Conservation (phyloP, 768 basidiomycete species). For the Leccinum fibrillosum region DNA sequence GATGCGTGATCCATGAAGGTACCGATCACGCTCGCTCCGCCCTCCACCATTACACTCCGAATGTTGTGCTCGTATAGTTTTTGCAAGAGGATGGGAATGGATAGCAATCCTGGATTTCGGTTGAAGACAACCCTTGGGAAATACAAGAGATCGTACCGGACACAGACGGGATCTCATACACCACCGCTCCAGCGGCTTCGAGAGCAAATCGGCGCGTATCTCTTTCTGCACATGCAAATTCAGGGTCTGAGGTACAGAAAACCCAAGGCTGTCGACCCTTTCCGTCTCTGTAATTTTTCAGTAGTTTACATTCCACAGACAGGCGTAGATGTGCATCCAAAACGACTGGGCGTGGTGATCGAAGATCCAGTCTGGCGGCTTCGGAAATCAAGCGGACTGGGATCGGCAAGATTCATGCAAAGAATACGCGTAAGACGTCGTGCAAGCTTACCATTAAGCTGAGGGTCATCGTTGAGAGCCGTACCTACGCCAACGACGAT, state of each 20-base stretch:
- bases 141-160: conserved; percentile 32
- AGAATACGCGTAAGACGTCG: background rate
- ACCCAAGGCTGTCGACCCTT: conserved; percentile 73
- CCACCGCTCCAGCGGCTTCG: conserved; percentile 61
- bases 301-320: conserved; percentile 61
- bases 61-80: conserved; percentile 57
- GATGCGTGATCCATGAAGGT: conserved; percentile 34
- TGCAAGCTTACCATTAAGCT: conserved; percentile 76
- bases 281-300: conserved; percentile 58
- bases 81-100: conserved; percentile 48
- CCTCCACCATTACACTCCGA: conserved; percentile 90
- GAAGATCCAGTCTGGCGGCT: conserved; percentile 31
- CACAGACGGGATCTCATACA: conserved; percentile 48
- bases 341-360: conserved; percentile 78
- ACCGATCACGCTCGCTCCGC: conserved; percentile 79
- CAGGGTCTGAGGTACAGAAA: conserved; percentile 40
- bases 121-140: background rate
- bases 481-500: conserved; percentile 92
- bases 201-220: conserved; percentile 42
- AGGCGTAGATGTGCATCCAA: conserved; percentile 77
- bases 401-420: background rate
- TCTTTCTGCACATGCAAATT: conserved; percentile 13
- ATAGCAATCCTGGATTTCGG: conserved; percentile 33
- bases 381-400: conserved; percentile 57
- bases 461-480: conserved; percentile 87